Percentiles rank a stretch among this genome's conserved stretches.
phyloP scores from a whole-genome alignment of 305 asterid genomes.

The Andrographis paniculata region DNA sequence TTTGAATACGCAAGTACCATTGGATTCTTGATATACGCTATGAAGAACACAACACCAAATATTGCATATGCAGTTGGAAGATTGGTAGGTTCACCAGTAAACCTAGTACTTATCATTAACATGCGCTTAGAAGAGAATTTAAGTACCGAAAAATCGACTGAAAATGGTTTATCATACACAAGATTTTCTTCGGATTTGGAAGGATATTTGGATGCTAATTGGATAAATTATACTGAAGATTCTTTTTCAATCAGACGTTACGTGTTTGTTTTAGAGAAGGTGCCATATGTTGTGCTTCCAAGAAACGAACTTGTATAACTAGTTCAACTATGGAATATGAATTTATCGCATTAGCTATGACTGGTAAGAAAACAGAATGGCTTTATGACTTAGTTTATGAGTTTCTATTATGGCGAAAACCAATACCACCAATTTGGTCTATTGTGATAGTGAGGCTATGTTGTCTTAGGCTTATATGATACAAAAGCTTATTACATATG shows the following conservation, averaged over 20 bases:
- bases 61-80: background rate
- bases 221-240: background rate
- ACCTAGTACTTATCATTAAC: background rate
- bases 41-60: background rate
- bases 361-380: too few relatives aligned
- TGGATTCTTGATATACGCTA: background rate
- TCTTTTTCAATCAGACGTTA: background rate
- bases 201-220: background rate
- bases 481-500: background rate
- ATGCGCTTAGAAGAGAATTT: background rate
- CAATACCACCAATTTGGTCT: too few relatives aligned
- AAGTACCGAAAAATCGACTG: background rate
- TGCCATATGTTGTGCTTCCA: background rate
- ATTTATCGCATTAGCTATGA: too few relatives aligned
- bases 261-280: background rate
- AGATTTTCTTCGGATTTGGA: background rate
- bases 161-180: background rate
- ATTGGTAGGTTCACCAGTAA: background rate
- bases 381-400: too few relatives aligned
- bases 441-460: background rate
- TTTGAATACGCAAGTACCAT: background rate
- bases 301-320: background rate
- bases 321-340: too few relatives aligned
- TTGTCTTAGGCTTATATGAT: background rate
- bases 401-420: too few relatives aligned